Percentiles rank a stretch among this genome's conserved stretches.
Evolutionary conservation across 371 early-diverging fungal species (phyloP).

Genomic region (Actinomucor elegans): DNA sequence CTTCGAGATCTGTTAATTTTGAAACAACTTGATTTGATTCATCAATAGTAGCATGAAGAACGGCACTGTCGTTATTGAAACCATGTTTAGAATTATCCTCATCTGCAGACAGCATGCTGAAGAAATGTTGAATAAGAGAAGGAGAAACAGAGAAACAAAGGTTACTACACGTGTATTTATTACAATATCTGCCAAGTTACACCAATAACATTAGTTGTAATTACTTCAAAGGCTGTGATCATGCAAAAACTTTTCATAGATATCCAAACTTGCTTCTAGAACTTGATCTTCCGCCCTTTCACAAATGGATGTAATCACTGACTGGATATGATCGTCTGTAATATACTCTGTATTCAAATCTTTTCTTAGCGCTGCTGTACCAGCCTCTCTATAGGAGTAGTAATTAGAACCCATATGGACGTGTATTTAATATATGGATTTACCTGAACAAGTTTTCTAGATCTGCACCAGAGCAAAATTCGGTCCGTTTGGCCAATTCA

Average conservation of each 20-base stretch:
- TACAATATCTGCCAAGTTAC: background rate
- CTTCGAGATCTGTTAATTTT: slow-evolving; percentile 19
- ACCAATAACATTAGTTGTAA: background rate
- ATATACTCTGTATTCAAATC: slow-evolving; percentile 26
- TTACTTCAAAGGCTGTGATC: slow-evolving; percentile 12
- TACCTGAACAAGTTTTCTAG: slow-evolving; percentile 60
- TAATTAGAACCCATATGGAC: background rate
- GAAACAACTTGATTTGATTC: slow-evolving; percentile 8
- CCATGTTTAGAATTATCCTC: background rate
- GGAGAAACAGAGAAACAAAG: slow-evolving; percentile 2
- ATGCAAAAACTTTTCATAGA: slow-evolving; percentile 32
- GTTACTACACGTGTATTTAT: background rate
- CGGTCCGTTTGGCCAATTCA: slow-evolving; percentile 46
- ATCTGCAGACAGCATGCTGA: background rate
- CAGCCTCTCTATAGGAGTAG: slow-evolving; percentile 49
- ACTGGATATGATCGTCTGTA: slow-evolving; percentile 16
- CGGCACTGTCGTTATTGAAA: background rate
- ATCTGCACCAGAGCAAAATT: slow-evolving; percentile 65
- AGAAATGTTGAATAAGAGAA: background rate
- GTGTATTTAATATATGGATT: background rate
- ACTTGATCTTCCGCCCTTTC: slow-evolving; percentile 32
- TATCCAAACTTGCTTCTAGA: slow-evolving; percentile 21
- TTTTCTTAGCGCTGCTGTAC: slow-evolving; percentile 49
- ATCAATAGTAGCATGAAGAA: no score
- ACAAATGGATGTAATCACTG: slow-evolving; percentile 21